Base-by-base conservation (phyloP, 305 asterid genomes). In the Withania somnifera region DNA sequence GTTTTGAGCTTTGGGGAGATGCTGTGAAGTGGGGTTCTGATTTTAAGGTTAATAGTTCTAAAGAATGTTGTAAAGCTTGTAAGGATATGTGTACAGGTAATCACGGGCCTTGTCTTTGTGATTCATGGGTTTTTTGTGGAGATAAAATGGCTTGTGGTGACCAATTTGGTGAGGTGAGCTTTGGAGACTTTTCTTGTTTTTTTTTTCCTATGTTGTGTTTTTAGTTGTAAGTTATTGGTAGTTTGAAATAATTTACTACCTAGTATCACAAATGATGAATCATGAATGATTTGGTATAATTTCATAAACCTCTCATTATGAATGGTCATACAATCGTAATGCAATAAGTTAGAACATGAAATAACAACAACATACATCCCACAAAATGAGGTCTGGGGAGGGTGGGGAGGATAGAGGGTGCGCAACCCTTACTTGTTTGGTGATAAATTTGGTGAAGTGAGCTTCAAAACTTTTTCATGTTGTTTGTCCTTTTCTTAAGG, bases 11-110 rank as follows among this genome's bases (percentile, higher is more conserved):
- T 42, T 95, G 99, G 99, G 99, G 99, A 24, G 67, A 82, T 82
- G 98, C 97, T 63, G 97, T 95, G 75, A 95, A 94, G 76, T 95
- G 98, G 99, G 99, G 99, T 38, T 78, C 97, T 1, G 95, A 95
- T 66, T 94, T 94, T 87, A 95, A 92, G 94, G 85, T 95, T 77
- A 90, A 92, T 90, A 89, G 95, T 6, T 84, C 98, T 7, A 86
- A 86, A 30, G 90, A 87, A 60, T 95, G 99, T 82, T 95, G 97
- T 38, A 61, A 83, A 50, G 97, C 98, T 69, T 95, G 98, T 85
- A 89, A 88, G 68, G 89, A 83, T 36, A 91, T 95, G 97, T 95
- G 99, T 77, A 91, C 89, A 1, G 95, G 96, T 15, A 91, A 89
- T 9, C 90, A 89, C 11, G 98, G 99, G 79, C 95, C 95, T 19